Percentiles rank a stretch among this genome's conserved stretches.
Evolutionary conservation across 192 early-diverging fungal genomes (phyloP).

Genomic region (Coemansia sp.): DNA sequence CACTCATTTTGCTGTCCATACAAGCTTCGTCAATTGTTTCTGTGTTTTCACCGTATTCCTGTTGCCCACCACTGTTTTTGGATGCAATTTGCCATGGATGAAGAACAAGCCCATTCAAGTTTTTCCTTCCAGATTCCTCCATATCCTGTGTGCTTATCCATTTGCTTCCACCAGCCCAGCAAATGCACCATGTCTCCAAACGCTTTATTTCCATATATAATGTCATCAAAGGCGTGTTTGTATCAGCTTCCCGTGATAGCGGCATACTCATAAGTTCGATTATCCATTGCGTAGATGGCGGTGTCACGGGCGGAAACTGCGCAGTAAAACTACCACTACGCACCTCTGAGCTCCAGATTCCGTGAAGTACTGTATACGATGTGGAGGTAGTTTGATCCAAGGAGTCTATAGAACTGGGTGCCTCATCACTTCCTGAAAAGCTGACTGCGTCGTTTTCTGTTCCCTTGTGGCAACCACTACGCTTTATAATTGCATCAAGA

Average conservation of each 20-base stretch:
- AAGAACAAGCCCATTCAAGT: background rate
- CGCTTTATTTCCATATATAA: slow-evolving; percentile 39
- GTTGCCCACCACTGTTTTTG: background rate
- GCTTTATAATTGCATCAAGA: background rate
- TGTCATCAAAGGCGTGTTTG: slow-evolving; percentile 17
- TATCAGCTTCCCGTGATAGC: slow-evolving; percentile 26
- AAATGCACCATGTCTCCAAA: slow-evolving; percentile 38
- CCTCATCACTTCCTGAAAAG: background rate
- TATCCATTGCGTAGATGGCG: slow-evolving; percentile 46
- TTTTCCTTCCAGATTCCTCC: background rate
- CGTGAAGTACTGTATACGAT: slow-evolving; percentile 38
- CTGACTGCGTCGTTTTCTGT: background rate
- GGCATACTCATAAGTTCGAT: slow-evolving; percentile 48
- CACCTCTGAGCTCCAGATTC: slow-evolving; percentile 27
- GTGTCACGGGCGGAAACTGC: slow-evolving; percentile 22
- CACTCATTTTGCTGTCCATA: background rate
- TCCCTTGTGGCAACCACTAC: background rate
- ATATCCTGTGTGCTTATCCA: slow-evolving; percentile 14
- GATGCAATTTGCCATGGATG: slow-evolving; percentile 25
- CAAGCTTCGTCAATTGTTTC: background rate
- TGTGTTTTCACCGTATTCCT: background rate
- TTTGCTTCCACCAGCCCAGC: slow-evolving; percentile 28
- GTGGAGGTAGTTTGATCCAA: background rate
- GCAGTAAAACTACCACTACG: slow-evolving; percentile 6
- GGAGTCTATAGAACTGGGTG: slow-evolving; percentile 8